These are phyloP conservation scores for Helicostylum pulchrum DNA, from an alignment of 192 early-diverging fungal genomes.

Conservation along the genomic window DNA sequence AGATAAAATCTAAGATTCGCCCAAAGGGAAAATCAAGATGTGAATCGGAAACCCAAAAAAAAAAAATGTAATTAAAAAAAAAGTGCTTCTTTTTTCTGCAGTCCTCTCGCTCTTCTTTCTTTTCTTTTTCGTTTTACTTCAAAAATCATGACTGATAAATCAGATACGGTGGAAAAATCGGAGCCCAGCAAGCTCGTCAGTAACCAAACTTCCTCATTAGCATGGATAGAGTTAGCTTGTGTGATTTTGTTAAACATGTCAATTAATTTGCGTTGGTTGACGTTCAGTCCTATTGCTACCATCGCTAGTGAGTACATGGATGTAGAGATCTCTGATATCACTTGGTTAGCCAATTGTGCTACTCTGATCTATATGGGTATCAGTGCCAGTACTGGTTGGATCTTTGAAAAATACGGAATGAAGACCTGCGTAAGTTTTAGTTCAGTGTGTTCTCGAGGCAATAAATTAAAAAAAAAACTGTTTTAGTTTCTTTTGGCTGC, in stretches of 20 bases:
- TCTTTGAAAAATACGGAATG: constrained; percentile 26
- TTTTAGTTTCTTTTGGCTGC: constrained; percentile 10
- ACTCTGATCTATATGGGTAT: constrained; percentile 12
- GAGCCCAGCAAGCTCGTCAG: not conserved
- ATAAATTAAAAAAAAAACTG: too few species aligned
- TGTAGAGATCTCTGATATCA: constrained; percentile 13
- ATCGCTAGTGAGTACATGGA: constrained; percentile 19
- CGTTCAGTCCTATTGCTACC: constrained; percentile 21
- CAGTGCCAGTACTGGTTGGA: constrained; percentile 22
- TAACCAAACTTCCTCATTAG: not conserved
- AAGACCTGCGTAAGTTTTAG: constrained; percentile 11
- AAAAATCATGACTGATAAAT: not conserved
- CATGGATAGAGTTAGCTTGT: constrained; percentile 10
- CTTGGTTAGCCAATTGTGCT: constrained; percentile 25
- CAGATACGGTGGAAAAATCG: too few species aligned
- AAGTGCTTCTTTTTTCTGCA: too few species aligned
- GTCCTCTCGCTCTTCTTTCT: too few species aligned
- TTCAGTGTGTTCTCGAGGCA: not conserved
- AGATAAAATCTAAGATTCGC: too few species aligned
- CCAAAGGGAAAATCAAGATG: too few species aligned
- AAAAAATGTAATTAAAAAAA: constrained; percentile 9
- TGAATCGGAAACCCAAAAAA: too few species aligned
- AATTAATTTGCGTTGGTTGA: constrained; percentile 17
- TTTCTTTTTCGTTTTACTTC: not conserved
- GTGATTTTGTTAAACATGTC: constrained; percentile 13